phyloP scores from a whole-genome alignment of 2,329 filamentous ascomycete species.

The Penicillium brasilianum region DNA sequence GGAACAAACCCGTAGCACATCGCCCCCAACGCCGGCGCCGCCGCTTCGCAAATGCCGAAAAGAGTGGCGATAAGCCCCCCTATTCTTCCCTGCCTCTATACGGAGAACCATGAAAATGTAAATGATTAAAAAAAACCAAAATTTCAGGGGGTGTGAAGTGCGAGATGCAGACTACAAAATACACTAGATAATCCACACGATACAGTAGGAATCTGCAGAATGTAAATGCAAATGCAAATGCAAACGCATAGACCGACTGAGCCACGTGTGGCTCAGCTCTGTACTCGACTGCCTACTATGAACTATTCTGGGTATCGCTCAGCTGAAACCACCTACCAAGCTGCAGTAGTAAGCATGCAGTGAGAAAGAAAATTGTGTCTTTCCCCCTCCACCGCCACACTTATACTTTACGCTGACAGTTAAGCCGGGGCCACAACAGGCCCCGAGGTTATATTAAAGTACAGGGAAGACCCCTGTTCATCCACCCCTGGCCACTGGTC shows the following conservation, averaged over 20 bases:
- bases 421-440: slow-evolving; percentile 1
- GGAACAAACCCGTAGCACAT: neutral
- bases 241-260: neutral
- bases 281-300: neutral
- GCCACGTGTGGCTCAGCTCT: slow-evolving; percentile 1
- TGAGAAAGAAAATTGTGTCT: too few species aligned
- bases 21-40: neutral
- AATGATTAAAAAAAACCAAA: too few species aligned
- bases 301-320: neutral
- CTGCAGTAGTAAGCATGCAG: neutral
- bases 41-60: neutral
- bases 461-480: slow-evolving; percentile 14
- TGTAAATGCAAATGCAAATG: neutral
- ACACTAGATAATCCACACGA: neutral
- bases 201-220: neutral
- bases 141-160: neutral
- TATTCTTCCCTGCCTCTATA: neutral
- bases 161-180: neutral
- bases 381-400: slow-evolving; percentile 19
- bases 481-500: slow-evolving; percentile 1
- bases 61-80: neutral
- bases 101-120: neutral
- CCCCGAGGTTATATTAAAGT: slow-evolving; percentile 12
- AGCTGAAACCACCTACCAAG: neutral
- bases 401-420: neutral